A percentile compares a stretch with the other conserved stretches of the same genome.
Conservation (phyloP, 306 rosid genomes). For the Vachellia collinsii region DNA sequence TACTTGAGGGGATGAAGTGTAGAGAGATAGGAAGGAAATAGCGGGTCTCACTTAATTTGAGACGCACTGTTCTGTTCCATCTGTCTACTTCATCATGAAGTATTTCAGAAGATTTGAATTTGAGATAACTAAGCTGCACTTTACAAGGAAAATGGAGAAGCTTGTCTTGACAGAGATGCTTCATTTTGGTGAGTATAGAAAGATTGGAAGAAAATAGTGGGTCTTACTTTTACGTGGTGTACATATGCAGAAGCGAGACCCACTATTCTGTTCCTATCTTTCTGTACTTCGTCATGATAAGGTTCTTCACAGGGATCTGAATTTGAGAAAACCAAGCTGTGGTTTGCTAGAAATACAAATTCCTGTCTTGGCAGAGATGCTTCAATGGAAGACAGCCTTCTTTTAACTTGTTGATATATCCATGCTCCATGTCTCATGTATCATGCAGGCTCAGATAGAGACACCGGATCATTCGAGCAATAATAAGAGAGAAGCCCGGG, state of each 20-base stretch:
- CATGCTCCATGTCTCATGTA: conserved; percentile 29
- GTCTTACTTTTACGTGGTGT: neutral
- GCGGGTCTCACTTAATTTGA: neutral
- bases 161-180: neutral
- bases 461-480: neutral
- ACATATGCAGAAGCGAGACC: neutral
- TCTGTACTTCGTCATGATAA: neutral
- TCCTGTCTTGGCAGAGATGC: no score
- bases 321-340: neutral
- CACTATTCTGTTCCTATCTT: neutral
- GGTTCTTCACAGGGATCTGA: neutral
- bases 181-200: neutral
- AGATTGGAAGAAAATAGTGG: neutral
- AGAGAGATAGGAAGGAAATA: neutral
- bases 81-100: neutral
- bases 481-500: conserved; percentile 22
- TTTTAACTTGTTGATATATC: neutral
- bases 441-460: conserved; percentile 46
- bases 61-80: neutral
- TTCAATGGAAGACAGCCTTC: no score
- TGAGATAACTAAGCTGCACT: neutral
- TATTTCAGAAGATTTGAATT: neutral
- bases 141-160: neutral
- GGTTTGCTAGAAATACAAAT: no score
- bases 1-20: neutral